These are phyloP conservation scores for Ophiocordyceps robertsii DNA, from an alignment of 2,329 filamentous ascomycete species.

Conservation along the genomic window DNA sequence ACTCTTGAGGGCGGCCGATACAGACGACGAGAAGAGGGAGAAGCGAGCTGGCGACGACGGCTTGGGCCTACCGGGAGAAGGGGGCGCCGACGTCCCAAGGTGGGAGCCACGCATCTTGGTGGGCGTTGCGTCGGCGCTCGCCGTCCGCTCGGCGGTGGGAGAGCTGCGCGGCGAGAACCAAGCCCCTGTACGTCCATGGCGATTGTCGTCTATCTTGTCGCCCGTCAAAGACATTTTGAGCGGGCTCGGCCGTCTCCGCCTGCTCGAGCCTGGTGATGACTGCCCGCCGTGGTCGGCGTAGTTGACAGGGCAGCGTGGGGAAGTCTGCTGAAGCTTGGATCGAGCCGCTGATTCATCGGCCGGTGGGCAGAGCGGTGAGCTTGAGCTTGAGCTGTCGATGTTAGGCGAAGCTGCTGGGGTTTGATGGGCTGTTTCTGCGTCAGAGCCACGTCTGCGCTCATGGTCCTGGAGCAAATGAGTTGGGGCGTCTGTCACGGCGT, in stretches of 20 bases:
- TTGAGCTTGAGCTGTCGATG: not conserved
- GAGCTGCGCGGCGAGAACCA: constrained; percentile 11
- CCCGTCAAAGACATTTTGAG: constrained; percentile 16
- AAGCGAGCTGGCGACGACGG: constrained; percentile 20
- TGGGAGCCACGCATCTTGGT: constrained; percentile 2
- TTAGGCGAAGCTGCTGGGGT: not conserved
- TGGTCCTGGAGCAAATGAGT: constrained; percentile 4
- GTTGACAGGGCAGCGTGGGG: not conserved
- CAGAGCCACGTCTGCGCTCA: not conserved
- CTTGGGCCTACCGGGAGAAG: constrained; percentile 1
- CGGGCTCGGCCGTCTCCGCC: constrained; percentile 4
- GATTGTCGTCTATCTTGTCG: constrained; percentile 9
- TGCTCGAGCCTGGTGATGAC: not conserved
- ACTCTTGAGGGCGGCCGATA: constrained; percentile 28
- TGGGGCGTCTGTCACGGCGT: constrained; percentile 1
- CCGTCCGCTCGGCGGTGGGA: constrained; percentile 1
- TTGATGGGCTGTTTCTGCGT: not conserved
- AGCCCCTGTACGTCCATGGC: constrained; percentile 7
- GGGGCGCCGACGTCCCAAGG: not conserved
- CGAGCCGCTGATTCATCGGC: not conserved
- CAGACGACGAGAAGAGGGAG: constrained; percentile 30
- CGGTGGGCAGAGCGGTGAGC: not conserved
- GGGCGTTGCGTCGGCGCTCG: constrained; percentile 1
- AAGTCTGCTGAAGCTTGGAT: not conserved
- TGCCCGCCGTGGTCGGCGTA: not conserved